Base-by-base conservation (phyloP, 78 protist genomes). In the Paratrimastix pyriformis region DNA sequence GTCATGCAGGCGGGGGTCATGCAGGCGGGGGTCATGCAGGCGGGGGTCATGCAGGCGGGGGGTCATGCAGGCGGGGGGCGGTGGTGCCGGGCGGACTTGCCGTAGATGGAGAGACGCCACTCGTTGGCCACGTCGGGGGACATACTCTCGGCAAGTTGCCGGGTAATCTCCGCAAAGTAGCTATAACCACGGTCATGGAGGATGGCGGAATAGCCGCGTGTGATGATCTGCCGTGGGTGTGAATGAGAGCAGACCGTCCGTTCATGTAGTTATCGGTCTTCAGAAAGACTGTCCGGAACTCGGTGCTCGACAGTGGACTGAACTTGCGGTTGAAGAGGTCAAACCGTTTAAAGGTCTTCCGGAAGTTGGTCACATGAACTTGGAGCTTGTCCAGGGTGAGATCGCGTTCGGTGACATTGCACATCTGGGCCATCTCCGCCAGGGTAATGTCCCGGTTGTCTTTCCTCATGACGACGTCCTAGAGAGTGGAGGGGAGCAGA, bases 141-240 rank as follows among this genome's bases (percentile, higher is more conserved):
- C n/a, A n/a, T n/a, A 33, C 50, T 58, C 33, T 70, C 75, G 33
- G 55, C 75, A 13, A 26, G 37, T 42, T 33, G 75, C 37, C 54
- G 50, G 29, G 54, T 32, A 26, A 70, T 26, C 54, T 70, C 75
- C 50, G 75, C 75, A 70, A 70, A 70, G 54, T 40, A 70, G 32
- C 75, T 70, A n/a, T n/a, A n/a, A n/a, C n/a, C n/a, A n/a, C n/a
- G n/a, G n/a, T n/a, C n/a, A n/a, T n/a, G n/a, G n/a, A n/a, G n/a
- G n/a, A n/a, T n/a, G n/a, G n/a, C n/a, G n/a, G n/a, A n/a, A n/a
- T n/a, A n/a, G n/a, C n/a, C n/a, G n/a, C n/a, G n/a, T n/a, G n/a
- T n/a, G n/a, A n/a, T n/a, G n/a, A n/a, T n/a, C n/a, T n/a, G n/a
- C n/a, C n/a, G n/a, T n/a, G n/a, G n/a, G n/a, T n/a, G n/a, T n/a